Evolutionary conservation across 306 rosid genomes (phyloP), one percentile per base, ranked within the genome.

Genomic region (Inga oerstediana): DNA sequence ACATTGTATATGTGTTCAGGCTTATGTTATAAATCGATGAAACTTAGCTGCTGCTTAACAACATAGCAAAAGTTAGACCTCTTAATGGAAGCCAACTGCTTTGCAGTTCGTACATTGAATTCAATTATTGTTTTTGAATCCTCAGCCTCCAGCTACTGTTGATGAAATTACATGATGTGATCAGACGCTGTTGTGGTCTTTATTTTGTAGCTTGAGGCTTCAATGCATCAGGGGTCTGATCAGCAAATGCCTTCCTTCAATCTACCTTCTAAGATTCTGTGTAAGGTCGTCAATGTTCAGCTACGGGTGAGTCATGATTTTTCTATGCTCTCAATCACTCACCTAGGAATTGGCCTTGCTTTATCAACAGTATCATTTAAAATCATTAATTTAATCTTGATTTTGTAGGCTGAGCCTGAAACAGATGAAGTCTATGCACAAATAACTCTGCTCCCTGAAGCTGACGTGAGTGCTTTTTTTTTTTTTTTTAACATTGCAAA

Each of bases 391-490:
- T 69, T 67, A 68, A 77, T 76, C 82, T 76, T 74, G 75, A 37
- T 56, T 69, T 76, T 84, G 87, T 88, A 95, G 99, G 99, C 99
- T 84, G 99, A 95, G 89, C 88, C 94, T 22, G 99, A 95, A 52
- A 92, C 98, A 14, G 99, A 95, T 78, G 98, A 95, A 90, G 99
- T 95, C 52, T 95, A 95, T 85, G 97, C 98, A 27, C 98, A 95
- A 78, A 88, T 95, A 82, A 90, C 99, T 86, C 85, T 95, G 83
- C 87, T 95, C 64, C 99, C 99, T 17, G 99, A 90, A 72, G 45
- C 87, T 37, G 90, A 93, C 88, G 99, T 95, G 86, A 91, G 97
- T 71, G 80, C 61, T 32, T 80, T 77, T 9, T 68, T 79, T 70
- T 56, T 80, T 39, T 39, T 6, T 37, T 76, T 37, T 76, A 49